Conservation (phyloP, 768 basidiomycete genomes). For the Termitomyces titanicus region DNA sequence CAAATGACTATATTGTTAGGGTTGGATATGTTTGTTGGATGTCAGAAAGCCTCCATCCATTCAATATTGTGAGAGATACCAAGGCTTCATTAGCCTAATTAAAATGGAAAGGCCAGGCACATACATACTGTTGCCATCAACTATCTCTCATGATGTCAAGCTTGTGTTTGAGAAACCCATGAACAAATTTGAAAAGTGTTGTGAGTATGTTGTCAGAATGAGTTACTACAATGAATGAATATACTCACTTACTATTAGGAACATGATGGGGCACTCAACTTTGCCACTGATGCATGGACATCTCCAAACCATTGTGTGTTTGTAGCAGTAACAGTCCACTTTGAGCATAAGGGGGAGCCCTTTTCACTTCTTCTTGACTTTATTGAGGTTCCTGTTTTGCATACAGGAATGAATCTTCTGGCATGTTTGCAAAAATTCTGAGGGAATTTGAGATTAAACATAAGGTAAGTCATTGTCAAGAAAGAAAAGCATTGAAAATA, state of each 20-base stretch:
- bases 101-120: conserved; percentile 26
- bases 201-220: conserved; percentile 22
- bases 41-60: too few relatives aligned
- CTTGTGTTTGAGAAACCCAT: conserved; percentile 19
- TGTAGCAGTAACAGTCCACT: conserved; percentile 5
- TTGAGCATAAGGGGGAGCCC: conserved; percentile 15
- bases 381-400: conserved; percentile 31
- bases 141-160: conserved; percentile 28
- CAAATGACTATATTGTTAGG: too few relatives aligned
- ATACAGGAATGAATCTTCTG: conserved; percentile 30
- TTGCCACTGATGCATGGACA: too few relatives aligned
- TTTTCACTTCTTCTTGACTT: conserved; percentile 18
- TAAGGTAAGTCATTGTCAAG: conserved; percentile 34
- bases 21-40: too few relatives aligned
- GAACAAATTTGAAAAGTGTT: too few relatives aligned
- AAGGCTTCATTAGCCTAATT: too few relatives aligned
- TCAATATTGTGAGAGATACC: too few relatives aligned
- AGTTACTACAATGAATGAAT: too few relatives aligned
- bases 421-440: conserved; percentile 27
- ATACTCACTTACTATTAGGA: too few relatives aligned
- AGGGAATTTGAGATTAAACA: conserved; percentile 29
- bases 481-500: too few relatives aligned
- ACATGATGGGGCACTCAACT: too few relatives aligned
- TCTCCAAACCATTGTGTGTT: too few relatives aligned
- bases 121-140: conserved; percentile 27